A percentile compares a stretch with the other conserved stretches of the same genome.
phyloP scores from a whole-genome alignment of 345 rosid species.

The Citrus australasica region DNA sequence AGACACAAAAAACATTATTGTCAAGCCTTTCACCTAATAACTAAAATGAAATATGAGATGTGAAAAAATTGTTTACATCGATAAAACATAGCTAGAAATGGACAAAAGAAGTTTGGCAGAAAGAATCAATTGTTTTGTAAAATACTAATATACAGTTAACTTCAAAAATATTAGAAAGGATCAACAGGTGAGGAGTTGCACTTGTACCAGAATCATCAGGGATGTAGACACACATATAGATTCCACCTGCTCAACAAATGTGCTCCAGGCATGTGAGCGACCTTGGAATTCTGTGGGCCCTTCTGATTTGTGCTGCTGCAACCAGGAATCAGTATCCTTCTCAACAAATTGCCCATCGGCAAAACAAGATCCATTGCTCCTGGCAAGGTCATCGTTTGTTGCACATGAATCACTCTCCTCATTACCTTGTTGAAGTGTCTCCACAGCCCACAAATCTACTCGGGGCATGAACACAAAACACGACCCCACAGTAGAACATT shows the following conservation, averaged over 20 bases:
- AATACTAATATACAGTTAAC: neutral
- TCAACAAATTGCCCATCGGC: conserved; percentile 14
- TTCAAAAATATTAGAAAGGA: neutral
- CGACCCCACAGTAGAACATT: conserved; percentile 68
- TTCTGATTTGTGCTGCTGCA: conserved; percentile 20
- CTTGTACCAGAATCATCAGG: conserved; percentile 79
- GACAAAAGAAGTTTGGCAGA: neutral
- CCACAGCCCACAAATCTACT: conserved; percentile 93
- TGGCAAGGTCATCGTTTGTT: conserved; percentile 11
- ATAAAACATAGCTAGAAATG: neutral
- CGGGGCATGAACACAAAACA: conserved; percentile 83
- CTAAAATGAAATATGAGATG: neutral
- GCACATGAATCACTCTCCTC: conserved; percentile 26
- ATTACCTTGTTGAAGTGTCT: conserved; percentile 30
- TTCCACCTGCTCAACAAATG: conserved; percentile 87
- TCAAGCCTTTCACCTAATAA: neutral
- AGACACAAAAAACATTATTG: neutral
- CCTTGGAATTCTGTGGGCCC: conserved; percentile 26
- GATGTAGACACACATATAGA: conserved; percentile 68
- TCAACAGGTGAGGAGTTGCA: neutral
- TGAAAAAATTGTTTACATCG: neutral
- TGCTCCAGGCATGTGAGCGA: conserved; percentile 73
- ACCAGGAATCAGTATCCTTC: conserved; percentile 13
- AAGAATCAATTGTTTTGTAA: neutral
- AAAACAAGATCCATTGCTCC: conserved; percentile 30